Base-by-base conservation (phyloP, 257 asterid genomes). In the Solanum habrochaites region DNA sequence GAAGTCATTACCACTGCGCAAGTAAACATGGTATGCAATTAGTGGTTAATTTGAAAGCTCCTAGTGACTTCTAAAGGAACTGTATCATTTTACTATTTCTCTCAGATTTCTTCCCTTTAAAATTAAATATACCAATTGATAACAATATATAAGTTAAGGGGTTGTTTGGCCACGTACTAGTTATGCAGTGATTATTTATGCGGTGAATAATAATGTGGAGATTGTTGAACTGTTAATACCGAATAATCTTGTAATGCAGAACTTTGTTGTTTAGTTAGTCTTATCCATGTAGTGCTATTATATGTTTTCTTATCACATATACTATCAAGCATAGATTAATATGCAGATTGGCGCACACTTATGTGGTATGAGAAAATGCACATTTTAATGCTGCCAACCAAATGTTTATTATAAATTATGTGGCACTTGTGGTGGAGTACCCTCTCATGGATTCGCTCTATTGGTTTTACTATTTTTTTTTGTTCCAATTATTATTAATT, bases 1-100 rank as follows among this genome's bases (percentile, higher is more conserved):
- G 98, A 97, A 90, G 99, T 97, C 85, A 95, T 94, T 74, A 94
- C 95, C 87, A 95, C 60, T 89, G 98, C 98, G 84, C 97, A 90
- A 93, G 99, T 97, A 39, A 97, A 97, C 94, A 94, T 96, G 99
- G 99, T 95, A 93, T 78, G 92, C 86, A 71, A 47, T 21, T 31
- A 64, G 72, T 77, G 23, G 69, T 67, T 80, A 49, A 32, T 56
- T 52, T 20, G 32, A 75, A 75, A 75, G 83, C 83, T 75, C 16
- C 21, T 13, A 75, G 58, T 75, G 58, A 75, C 58, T 75, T 75
- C 23, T 75, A 75, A 73, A 67, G 58, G 83, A 75, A 75, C 83
- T 40, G 58, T 39, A 49, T n/a, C 83, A 75, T 23, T 40, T 40
- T 12, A 23, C 7, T 11, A 23, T n/a, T 74, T 42, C 15, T 23